Evolutionary conservation across 192 early-diverging fungal genomes (phyloP), one percentile per base, ranked within the genome.

Genomic region (Anaeromyces robustus): DNA sequence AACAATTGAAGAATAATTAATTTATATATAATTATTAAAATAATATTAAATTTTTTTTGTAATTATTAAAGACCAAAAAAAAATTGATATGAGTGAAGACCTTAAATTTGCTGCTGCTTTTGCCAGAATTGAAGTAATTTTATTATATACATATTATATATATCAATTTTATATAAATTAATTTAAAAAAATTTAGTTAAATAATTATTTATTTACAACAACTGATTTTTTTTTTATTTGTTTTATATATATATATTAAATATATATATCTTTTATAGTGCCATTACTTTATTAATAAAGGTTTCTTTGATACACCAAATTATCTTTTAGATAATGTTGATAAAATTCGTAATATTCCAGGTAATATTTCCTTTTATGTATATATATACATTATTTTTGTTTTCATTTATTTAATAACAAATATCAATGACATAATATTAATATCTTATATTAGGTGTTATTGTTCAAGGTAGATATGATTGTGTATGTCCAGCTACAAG

Each of bases 271-370:
- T n/a, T n/a, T 39, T 14, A 39, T 34, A 77, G 32, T 82, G 81
- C 2, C 87, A 89, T 80, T 88, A 87, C 85, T 93, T 93, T 82
- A 84, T 88, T 85, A 92, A 93, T 89, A 88, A 90, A 79, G 92
- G 92, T 0, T 93, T 93, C 83, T 93, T 93, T 83, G 86, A 89
- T 59, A 81, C 83, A 0, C 90, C 90, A 59, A 85, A 82, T 16
- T 89, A 86, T 80, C 85, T 93, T 37, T 80, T 93, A 32, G 87
- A 93, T 78, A 89, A 93, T 80, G 80, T 93, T 1, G 85, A 90
- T 83, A 90, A 89, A 84, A 91, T 93, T 81, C 84, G 85, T 43
- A 86, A 93, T 80, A 88, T 93, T 77, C 92, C 92, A 30, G 30
- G 83, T 81, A 39, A 9, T 32, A 7, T 11, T 79, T 30, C 14